Evolutionary conservation across 1,139 yeast species (phyloP).

Genomic region (Suhomyces yuchorum): DNA sequence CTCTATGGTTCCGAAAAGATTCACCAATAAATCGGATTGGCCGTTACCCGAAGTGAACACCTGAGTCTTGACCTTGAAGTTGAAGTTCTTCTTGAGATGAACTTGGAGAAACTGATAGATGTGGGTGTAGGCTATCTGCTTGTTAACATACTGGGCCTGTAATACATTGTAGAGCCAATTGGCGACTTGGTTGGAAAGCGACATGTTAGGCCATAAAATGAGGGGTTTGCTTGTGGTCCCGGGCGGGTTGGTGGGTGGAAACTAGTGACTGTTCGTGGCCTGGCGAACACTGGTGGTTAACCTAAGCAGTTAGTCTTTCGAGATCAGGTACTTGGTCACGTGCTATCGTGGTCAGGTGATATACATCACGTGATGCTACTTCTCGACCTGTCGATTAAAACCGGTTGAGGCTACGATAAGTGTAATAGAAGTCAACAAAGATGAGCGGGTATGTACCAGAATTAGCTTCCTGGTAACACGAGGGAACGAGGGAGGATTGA

Average conservation of each 20-base stretch:
- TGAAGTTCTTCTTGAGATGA: constrained; percentile 38
- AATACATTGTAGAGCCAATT: constrained; percentile 49
- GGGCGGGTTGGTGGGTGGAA: background rate
- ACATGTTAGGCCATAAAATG: constrained; percentile 11
- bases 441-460: constrained; percentile 32
- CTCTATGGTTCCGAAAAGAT: constrained; percentile 61
- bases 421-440: background rate
- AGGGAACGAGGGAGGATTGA: background rate
- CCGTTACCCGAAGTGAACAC: constrained; percentile 67
- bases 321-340: background rate
- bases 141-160: constrained; percentile 55
- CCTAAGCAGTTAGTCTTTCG: background rate
- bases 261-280: background rate
- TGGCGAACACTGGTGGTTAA: background rate
- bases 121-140: constrained; percentile 61
- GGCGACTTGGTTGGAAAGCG: constrained; percentile 38
- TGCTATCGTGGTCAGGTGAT: background rate
- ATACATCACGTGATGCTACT: background rate
- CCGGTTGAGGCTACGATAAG: background rate
- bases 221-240: background rate
- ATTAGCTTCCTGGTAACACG: background rate
- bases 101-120: constrained; percentile 54
- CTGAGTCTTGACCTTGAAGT: constrained; percentile 67
- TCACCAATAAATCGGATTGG: constrained; percentile 57
- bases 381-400: background rate